Evolutionary conservation across 306 rosid species (phyloP).

Genomic region (Vigna hirtella): DNA sequence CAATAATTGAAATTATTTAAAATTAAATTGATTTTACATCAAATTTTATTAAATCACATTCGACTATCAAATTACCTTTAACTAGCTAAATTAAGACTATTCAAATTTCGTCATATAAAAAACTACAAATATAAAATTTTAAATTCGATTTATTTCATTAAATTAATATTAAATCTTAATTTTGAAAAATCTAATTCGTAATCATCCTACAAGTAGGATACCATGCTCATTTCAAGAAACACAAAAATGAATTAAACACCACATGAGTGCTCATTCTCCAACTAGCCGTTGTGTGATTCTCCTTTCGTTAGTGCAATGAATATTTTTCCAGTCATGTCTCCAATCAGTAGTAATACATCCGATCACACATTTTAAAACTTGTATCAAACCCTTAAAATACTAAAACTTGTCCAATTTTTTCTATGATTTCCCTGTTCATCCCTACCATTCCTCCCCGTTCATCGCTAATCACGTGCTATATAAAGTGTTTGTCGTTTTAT

Average conservation of each 20-base stretch:
- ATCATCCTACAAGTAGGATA: no score
- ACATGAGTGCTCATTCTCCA: neutral
- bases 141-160: no score
- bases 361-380: neutral
- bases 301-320: neutral
- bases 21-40: no score
- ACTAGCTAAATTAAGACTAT: no score
- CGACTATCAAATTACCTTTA: no score
- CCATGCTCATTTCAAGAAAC: neutral
- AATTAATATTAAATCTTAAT: no score
- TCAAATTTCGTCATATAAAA: no score
- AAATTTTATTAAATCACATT: no score
- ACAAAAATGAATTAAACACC: neutral
- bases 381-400: neutral
- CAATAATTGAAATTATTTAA: no score
- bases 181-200: no score
- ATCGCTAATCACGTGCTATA: neutral
- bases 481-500: slow-evolving; percentile 10
- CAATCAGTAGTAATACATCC: neutral
- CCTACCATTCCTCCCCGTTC: neutral
- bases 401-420: neutral
- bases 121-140: no score
- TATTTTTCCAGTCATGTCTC: no score
- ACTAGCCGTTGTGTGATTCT: neutral
- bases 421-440: neutral